Conservation (phyloP, 129 eudicot genomes). For the Heracleum sosnowskyi region DNA sequence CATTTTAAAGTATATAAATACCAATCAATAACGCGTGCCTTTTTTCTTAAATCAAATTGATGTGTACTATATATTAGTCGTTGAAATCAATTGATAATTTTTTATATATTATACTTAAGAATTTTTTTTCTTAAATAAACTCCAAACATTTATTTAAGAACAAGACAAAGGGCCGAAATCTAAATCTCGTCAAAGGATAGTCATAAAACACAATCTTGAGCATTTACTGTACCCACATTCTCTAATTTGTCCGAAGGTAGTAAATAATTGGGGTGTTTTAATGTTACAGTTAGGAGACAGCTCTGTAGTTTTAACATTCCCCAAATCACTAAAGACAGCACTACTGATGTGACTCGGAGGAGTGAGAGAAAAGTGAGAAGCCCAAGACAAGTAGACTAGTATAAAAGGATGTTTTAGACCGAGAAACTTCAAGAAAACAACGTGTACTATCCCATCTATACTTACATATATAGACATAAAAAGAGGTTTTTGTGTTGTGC, state of each 20-base stretch:
- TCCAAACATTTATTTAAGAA: not conserved
- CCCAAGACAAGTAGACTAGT: constrained; percentile 2
- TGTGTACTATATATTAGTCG: too few species aligned
- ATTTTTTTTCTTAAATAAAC: too few species aligned
- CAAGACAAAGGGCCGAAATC: not conserved
- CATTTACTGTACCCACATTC: not conserved
- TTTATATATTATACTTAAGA: too few species aligned
- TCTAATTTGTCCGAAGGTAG: not conserved
- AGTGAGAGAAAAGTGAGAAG: constrained; percentile 9
- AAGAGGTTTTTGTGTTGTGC: constrained; percentile 16
- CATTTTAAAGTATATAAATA: too few species aligned
- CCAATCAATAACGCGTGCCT: too few species aligned
- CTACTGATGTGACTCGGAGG: not conserved
- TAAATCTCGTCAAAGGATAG: not conserved
- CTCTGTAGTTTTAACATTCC: constrained; percentile 4
- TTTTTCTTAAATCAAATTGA: too few species aligned
- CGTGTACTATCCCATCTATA: constrained; percentile 11
- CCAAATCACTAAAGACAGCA: constrained; percentile 9
- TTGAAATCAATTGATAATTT: too few species aligned
- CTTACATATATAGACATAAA: constrained; percentile 7
- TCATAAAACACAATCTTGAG: not conserved
- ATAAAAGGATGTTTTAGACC: constrained; percentile 14
- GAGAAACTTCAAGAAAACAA: constrained; percentile 5
- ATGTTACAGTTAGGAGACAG: constrained; percentile 8
- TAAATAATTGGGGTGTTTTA: not conserved